Base-by-base conservation (phyloP, 139 green algal species). In the Auxenochlorella protothecoides region DNA sequence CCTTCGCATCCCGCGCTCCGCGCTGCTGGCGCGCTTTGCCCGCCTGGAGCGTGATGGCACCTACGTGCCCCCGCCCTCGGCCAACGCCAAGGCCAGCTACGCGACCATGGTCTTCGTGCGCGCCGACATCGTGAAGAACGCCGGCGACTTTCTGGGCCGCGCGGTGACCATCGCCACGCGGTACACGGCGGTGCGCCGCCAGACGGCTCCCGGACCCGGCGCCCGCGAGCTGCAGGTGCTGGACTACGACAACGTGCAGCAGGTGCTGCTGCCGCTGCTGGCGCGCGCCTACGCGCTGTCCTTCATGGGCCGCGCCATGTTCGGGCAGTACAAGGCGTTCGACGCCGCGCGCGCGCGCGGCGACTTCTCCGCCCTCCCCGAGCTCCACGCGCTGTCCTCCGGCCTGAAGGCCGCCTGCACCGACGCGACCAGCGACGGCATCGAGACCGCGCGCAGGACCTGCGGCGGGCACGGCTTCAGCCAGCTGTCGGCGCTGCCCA, bases 391-490 rank as follows among this genome's bases (percentile, higher is more conserved):
- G 44, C 74, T 92, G 54, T 91, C 86, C 9, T 87, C 79, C 0
- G 90, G 90, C 11, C 82, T 97, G 64, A 97, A 97, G 85, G 81
- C 85, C 2, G 67, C 89, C 27, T 86, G 79, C 80, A 91, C 83
- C n/a, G 83, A 79, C 76, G 73, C 86, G 12, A 77, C 86, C 5
- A 74, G 79, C n/a, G 81, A 89, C 61, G 91, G 92, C 68, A 93
- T 94, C 55, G 92, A 97, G 80, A 73, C 78, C 15, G 88, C 78
- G 68, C 77, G 92, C 7, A 79, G 88, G 63, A 81, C 74, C 2
- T 98, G 92, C 77, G 93, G 93, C 5, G 93, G 93, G 3, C 90
- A 98, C 72, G 93, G 93, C 66, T 97, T 91, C 90, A 89, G 80
- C 73, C 68, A 84, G 60, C 83, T 92, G 65, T 89, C 79, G 4